Conservation (phyloP, 2,329 filamentous ascomycete genomes). For the Tolypocladium album region DNA sequence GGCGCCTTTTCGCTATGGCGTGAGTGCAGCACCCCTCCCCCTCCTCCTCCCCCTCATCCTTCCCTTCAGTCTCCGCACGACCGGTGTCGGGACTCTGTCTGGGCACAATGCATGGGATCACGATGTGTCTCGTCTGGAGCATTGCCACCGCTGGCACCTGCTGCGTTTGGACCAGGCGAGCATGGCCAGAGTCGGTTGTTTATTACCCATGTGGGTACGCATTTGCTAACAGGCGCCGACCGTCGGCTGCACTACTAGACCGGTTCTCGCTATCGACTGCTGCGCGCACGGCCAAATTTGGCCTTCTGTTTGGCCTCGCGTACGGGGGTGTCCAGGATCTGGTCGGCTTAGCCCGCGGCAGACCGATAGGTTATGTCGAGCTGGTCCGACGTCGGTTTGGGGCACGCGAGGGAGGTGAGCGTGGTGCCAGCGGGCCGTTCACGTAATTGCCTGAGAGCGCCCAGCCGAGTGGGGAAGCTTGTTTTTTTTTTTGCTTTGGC, state of each 20-base stretch:
- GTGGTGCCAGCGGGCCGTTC: not conserved
- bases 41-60: too few species aligned
- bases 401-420: slow-evolving; percentile 8
- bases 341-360: slow-evolving; percentile 57
- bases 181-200: slow-evolving; percentile 14
- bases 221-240: slow-evolving; percentile 16
- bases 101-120: not conserved
- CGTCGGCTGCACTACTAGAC: slow-evolving; percentile 39
- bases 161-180: not conserved
- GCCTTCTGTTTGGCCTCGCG: slow-evolving; percentile 64
- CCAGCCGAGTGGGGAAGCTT: not conserved
- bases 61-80: not conserved
- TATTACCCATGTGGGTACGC: slow-evolving; percentile 10
- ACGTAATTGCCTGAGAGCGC: slow-evolving; percentile 7
- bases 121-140: not conserved
- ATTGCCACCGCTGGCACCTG: not conserved
- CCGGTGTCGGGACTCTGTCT: not conserved
- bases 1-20: slow-evolving; percentile 81
- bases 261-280: slow-evolving; percentile 68
- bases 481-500: not conserved
- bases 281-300: slow-evolving; percentile 68
- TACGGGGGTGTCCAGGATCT: slow-evolving; percentile 78
- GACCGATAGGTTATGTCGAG: slow-evolving; percentile 64
- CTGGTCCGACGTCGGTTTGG: slow-evolving; percentile 41
- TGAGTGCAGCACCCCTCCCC: slow-evolving; percentile 30